These are phyloP conservation scores for Penicillium olsonii DNA, from an alignment of 2,329 filamentous ascomycete genomes.

Conservation along the genomic window DNA sequence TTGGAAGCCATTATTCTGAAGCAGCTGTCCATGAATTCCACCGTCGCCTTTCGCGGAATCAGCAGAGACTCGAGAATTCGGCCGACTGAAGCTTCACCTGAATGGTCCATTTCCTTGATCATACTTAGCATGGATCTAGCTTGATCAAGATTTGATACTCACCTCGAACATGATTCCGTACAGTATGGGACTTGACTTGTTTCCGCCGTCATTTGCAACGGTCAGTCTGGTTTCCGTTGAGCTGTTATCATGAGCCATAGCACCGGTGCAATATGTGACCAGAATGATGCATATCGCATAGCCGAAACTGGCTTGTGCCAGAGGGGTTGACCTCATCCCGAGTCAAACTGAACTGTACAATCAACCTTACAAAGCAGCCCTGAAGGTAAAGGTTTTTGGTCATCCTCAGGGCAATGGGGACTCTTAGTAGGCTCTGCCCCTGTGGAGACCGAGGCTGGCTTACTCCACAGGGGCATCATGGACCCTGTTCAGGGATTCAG, in stretches of 20 bases:
- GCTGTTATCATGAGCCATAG: not conserved
- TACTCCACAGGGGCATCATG: conserved; percentile 10
- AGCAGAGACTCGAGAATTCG: not conserved
- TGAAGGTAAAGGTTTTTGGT: too few species aligned
- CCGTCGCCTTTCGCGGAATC: conserved; percentile 28
- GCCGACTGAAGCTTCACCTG: conserved; percentile 18
- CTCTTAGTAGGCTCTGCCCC: not conserved
- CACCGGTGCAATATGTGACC: conserved; percentile 1
- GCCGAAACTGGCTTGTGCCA: conserved; percentile 1
- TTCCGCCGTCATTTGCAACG: conserved; percentile 29
- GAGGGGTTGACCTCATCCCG: conserved; percentile 6
- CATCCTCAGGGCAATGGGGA: not conserved
- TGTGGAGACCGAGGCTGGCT: not conserved
- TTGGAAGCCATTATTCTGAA: conserved; percentile 40
- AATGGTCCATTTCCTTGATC: conserved; percentile 37
- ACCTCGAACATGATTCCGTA: conserved; percentile 43
- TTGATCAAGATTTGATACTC: not conserved
- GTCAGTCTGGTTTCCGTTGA: conserved; percentile 19
- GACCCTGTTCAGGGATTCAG: conserved; percentile 1
- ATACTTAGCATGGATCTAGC: not conserved
- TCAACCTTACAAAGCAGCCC: too few species aligned
- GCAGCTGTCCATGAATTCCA: conserved; percentile 35
- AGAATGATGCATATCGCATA: not conserved
- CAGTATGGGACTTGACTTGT: conserved; percentile 34
- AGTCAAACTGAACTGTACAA: not conserved